Evolutionary conservation across 768 basidiomycete genomes (phyloP).

Genomic region (Strobilomyces echinocephalus): DNA sequence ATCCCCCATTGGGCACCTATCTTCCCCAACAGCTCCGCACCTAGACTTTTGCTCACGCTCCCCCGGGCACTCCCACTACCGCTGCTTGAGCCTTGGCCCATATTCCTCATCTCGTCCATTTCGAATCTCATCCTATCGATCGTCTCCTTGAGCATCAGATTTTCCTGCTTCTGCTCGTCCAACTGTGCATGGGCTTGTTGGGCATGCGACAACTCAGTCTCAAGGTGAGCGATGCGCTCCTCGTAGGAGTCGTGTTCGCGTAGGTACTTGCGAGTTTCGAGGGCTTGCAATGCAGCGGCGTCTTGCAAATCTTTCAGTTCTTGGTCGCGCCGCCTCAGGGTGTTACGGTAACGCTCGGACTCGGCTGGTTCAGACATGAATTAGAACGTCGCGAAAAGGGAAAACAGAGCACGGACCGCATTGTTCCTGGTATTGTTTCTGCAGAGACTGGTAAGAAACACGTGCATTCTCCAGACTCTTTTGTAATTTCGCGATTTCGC

Average conservation of each 20-base stretch:
- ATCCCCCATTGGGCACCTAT: conserved; percentile 45
- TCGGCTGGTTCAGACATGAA: conserved; percentile 41
- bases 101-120: conserved; percentile 81
- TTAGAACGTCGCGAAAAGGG: background rate
- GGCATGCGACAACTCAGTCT: conserved; percentile 64
- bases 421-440: conserved; percentile 88
- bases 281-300: conserved; percentile 49
- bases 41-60: conserved; percentile 68
- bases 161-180: conserved; percentile 94
- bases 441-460: conserved; percentile 66
- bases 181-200: conserved; percentile 69
- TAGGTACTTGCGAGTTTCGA: conserved; percentile 63
- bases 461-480: conserved; percentile 72
- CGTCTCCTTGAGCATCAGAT: conserved; percentile 88
- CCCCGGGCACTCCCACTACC: conserved; percentile 46
- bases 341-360: conserved; percentile 74
- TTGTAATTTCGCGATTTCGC: conserved; percentile 72
- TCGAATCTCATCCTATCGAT: conserved; percentile 94
- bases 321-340: conserved; percentile 71
- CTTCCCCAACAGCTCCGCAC: conserved; percentile 65
- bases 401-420: conserved; percentile 49
- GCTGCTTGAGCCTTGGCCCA: conserved; percentile 37
- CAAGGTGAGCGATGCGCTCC: conserved; percentile 63
- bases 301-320: conserved; percentile 65
- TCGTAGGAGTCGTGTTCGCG: conserved; percentile 71